phyloP scores from a whole-genome alignment of 805 yeast genomes.

The Myxozyma udenii region DNA sequence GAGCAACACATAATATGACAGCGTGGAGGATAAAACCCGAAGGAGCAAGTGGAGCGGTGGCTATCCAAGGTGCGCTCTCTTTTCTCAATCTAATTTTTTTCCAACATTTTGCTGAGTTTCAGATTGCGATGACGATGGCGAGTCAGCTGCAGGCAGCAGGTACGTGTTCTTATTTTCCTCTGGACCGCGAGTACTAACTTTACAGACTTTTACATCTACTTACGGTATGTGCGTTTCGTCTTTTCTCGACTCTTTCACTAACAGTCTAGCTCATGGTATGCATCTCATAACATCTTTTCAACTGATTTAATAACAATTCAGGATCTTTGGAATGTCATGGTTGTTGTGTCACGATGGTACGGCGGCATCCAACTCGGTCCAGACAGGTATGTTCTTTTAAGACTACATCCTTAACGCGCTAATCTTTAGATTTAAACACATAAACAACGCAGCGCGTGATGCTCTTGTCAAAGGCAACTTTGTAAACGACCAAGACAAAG shows the following conservation, averaged over 20 bases:
- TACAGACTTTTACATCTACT: slow-evolving; percentile 30
- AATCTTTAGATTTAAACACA: slow-evolving; percentile 71
- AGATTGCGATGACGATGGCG: slow-evolving; percentile 97
- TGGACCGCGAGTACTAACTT: background rate
- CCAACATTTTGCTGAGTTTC: background rate
- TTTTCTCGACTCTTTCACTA: background rate
- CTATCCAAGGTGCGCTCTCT: slow-evolving; percentile 47
- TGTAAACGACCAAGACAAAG: slow-evolving; percentile 30
- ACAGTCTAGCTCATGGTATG: slow-evolving; percentile 25
- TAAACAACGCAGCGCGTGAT: slow-evolving; percentile 82
- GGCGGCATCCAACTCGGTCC: slow-evolving; percentile 93
- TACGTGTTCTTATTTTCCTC: slow-evolving; percentile 36
- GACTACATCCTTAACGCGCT: background rate
- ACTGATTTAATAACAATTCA: background rate
- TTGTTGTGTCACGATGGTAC: slow-evolving; percentile 86
- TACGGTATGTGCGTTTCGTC: slow-evolving; percentile 23
- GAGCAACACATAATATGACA: slow-evolving; percentile 76
- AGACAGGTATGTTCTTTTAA: slow-evolving; percentile 44
- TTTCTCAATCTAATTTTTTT: background rate
- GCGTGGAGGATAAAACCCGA: slow-evolving; percentile 74
- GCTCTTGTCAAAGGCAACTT: slow-evolving; percentile 66
- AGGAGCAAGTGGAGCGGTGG: slow-evolving; percentile 45
- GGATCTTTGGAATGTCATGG: slow-evolving; percentile 82
- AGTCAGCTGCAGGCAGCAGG: slow-evolving; percentile 90
- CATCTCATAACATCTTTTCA: background rate